Evolutionary conservation across 2,329 filamentous ascomycete genomes (phyloP).

Genomic region (Mycosphaerella arachidis): DNA sequence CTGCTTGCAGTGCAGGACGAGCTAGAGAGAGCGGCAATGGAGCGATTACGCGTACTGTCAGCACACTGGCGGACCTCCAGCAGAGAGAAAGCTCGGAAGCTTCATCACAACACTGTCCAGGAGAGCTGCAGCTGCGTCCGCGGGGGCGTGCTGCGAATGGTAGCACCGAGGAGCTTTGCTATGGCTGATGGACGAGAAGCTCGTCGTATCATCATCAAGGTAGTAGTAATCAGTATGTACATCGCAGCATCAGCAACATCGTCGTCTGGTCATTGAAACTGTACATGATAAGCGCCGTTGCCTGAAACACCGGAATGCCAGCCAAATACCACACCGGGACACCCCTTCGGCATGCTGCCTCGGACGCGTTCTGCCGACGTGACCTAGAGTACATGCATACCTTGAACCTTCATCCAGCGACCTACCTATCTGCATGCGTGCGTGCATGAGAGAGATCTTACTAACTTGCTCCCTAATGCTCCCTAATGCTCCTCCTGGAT

Average conservation of each 20-base stretch:
- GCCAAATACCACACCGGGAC: not conserved
- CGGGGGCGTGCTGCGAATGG: not conserved
- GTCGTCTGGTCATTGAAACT: too few relatives aligned
- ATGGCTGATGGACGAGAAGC: not conserved
- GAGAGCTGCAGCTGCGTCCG: not conserved
- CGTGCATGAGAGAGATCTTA: not conserved
- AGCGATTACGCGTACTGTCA: not conserved
- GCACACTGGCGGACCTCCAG: too few relatives aligned
- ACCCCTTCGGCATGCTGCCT: not conserved
- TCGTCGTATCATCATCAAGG: not conserved
- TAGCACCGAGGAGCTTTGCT: not conserved
- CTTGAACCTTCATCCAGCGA: not conserved
- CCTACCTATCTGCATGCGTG: not conserved
- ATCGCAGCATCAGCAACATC: too few relatives aligned
- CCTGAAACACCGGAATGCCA: slow-evolving; percentile 15
- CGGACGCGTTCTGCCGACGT: not conserved
- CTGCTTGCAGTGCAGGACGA: not conserved
- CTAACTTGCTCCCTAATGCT: not conserved
- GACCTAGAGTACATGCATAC: not conserved
- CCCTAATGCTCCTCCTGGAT: not conserved
- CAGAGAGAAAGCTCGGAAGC: not conserved
- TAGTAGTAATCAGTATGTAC: too few relatives aligned
- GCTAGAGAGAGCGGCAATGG: not conserved
- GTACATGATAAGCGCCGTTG: not conserved
- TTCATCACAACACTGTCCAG: not conserved